These are phyloP conservation scores for Macroventuria anomochaeta DNA, from an alignment of 2,329 filamentous ascomycete species.

Conservation along the genomic window DNA sequence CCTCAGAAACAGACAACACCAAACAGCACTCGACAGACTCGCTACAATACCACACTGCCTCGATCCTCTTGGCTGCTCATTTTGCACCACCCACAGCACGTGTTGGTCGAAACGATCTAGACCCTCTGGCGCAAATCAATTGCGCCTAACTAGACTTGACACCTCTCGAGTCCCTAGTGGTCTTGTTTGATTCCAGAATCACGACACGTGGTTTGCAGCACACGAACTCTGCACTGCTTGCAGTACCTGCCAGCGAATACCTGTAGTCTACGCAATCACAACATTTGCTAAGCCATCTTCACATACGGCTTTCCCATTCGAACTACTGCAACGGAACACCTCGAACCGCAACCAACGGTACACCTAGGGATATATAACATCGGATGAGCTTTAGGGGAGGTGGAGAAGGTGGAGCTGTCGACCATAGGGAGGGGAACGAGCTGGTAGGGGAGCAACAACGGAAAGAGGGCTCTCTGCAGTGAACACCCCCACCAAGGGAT, in stretches of 20 bases:
- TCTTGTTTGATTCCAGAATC: not conserved
- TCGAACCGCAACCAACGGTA: not conserved
- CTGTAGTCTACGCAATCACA: too few relatives aligned
- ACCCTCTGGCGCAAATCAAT: not conserved
- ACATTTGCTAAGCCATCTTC: not conserved
- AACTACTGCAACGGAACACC: not conserved
- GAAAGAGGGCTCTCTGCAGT: slow-evolving; percentile 30
- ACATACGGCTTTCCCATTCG: not conserved
- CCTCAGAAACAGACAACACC: slow-evolving; percentile 3
- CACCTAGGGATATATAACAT: not conserved
- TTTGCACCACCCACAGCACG: not conserved
- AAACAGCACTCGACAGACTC: not conserved
- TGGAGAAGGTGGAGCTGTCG: slow-evolving; percentile 18
- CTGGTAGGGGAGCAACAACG: slow-evolving; percentile 19
- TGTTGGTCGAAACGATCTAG: not conserved
- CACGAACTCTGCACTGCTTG: not conserved
- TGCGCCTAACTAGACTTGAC: not conserved
- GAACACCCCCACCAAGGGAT: slow-evolving; percentile 39
- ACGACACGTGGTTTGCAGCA: not conserved
- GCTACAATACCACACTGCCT: not conserved
- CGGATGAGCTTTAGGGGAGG: slow-evolving; percentile 10
- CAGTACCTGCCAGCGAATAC: not conserved
- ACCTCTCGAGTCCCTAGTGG: not conserved
- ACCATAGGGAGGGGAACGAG: slow-evolving; percentile 17
- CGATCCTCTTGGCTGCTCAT: not conserved